A percentile compares a stretch with the other conserved stretches of the same genome.
These are phyloP conservation scores for Microbotryum violaceum DNA, from an alignment of 1,284 basidiomycete species.

Conservation along the genomic window DNA sequence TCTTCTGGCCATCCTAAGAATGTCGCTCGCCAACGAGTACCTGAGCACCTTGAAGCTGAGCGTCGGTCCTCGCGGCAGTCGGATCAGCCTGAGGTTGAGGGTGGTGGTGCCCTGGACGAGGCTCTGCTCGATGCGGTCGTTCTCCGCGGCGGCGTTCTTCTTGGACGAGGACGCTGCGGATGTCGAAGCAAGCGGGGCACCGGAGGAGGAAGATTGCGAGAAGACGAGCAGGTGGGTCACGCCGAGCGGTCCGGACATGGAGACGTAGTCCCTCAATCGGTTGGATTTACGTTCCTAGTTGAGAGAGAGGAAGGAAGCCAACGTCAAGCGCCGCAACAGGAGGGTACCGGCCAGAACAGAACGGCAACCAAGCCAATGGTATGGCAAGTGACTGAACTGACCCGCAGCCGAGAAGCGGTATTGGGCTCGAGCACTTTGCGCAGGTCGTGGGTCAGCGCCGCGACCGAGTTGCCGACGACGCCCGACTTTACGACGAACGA, in stretches of 20 bases:
- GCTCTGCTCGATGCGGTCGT: conserved; percentile 44
- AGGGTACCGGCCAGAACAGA: not conserved
- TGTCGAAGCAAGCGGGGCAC: not conserved
- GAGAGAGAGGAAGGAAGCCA: not conserved
- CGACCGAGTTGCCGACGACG: conserved; percentile 76
- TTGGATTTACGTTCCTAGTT: conserved; percentile 81
- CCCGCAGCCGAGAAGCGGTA: conserved; percentile 81
- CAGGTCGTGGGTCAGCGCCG: conserved; percentile 82
- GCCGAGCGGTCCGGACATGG: conserved; percentile 81
- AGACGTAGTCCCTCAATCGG: conserved; percentile 88
- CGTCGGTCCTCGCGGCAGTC: conserved; percentile 86
- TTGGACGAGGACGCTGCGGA: not conserved
- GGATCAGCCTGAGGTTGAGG: conserved; percentile 68
- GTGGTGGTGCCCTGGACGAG: conserved; percentile 77
- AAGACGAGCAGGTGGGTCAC: conserved; percentile 93
- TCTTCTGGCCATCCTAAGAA: conserved; percentile 59
- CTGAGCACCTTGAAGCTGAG: conserved; percentile 87
- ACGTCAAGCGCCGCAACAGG: not conserved
- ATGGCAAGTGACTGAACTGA: conserved; percentile 42
- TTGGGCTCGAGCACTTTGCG: conserved; percentile 97
- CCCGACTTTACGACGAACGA: conserved; percentile 87
- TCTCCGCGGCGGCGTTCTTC: conserved; percentile 24
- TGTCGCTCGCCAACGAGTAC: conserved; percentile 82
- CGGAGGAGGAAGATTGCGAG: conserved; percentile 31
- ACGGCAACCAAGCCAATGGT: not conserved